A percentile compares a stretch with the other conserved stretches of the same genome.
phyloP scores from a whole-genome alignment of 441 rosid species.

The Erodium trifolium region DNA sequence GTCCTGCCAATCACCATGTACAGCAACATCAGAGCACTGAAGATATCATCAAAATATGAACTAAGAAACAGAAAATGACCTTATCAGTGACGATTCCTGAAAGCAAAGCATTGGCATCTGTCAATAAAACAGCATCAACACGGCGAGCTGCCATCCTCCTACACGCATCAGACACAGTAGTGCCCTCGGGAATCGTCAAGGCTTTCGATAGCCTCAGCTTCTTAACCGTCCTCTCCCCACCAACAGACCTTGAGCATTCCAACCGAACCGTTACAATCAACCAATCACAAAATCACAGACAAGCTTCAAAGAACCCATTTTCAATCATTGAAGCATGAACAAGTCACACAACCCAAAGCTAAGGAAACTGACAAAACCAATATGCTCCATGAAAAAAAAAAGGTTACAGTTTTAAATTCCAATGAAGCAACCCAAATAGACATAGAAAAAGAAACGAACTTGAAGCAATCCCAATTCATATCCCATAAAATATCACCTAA shows the following conservation, averaged over 20 bases:
- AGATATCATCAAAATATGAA: not conserved
- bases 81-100: constrained; percentile 98
- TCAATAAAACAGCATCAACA: constrained; percentile 84
- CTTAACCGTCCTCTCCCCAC: constrained; percentile 85
- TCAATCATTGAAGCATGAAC: not conserved
- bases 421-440: not conserved
- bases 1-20: constrained; percentile 36
- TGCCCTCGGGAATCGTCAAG: constrained; percentile 78
- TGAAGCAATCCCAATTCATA: not conserved
- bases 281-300: not conserved
- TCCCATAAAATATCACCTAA: not conserved
- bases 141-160: constrained; percentile 88
- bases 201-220: constrained; percentile 82
- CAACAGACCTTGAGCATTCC: not conserved
- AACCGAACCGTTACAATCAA: not conserved
- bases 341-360: not conserved
- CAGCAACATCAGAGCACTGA: not conserved
- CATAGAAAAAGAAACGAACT: not conserved
- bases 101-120: constrained; percentile 89
- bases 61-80: constrained; percentile 27
- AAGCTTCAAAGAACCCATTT: not conserved
- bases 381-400: not conserved
- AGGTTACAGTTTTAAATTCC: not conserved
- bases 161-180: constrained; percentile 78
- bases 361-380: not conserved